phyloP scores from a whole-genome alignment of 768 basidiomycete species.

The Megacollybia marginata region DNA sequence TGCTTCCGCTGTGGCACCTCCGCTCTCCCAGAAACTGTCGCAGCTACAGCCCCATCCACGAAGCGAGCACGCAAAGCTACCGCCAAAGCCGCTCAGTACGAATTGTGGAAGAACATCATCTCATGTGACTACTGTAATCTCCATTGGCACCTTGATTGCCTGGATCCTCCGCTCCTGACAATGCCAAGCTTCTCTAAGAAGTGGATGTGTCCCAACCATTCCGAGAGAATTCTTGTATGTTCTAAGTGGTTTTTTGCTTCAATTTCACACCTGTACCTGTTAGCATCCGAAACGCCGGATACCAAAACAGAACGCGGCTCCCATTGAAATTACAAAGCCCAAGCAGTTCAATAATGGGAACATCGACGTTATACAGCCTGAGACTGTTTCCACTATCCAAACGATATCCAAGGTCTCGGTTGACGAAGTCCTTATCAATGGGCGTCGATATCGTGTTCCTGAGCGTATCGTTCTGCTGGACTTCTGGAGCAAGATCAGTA shows the following conservation, averaged over 20 bases:
- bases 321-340: slow-evolving; percentile 70
- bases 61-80: slow-evolving; percentile 49
- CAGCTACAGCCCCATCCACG: slow-evolving; percentile 44
- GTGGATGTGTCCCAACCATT: slow-evolving; percentile 99
- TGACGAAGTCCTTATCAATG: slow-evolving; percentile 84
- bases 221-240: slow-evolving; percentile 78
- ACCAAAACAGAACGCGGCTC: slow-evolving; percentile 57
- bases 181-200: slow-evolving; percentile 87
- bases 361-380: slow-evolving; percentile 76
- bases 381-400: slow-evolving; percentile 33
- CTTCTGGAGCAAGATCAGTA: slow-evolving; percentile 83
- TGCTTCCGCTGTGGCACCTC: slow-evolving; percentile 89
- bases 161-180: slow-evolving; percentile 80
- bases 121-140: slow-evolving; percentile 94
- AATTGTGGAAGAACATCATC: slow-evolving; percentile 68
- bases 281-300: slow-evolving; percentile 78
- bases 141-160: slow-evolving; percentile 96
- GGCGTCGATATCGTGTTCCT: slow-evolving; percentile 86
- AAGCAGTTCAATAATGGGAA: slow-evolving; percentile 86
- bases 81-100: slow-evolving; percentile 34
- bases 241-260: slow-evolving; percentile 1
- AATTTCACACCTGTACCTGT: slow-evolving; percentile 8
- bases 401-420: slow-evolving; percentile 43
- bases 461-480: slow-evolving; percentile 89
- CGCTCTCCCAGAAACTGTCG: slow-evolving; percentile 51